Evolutionary conservation across 2,329 filamentous ascomycete genomes (phyloP).

Genomic region (Phoma sp.): DNA sequence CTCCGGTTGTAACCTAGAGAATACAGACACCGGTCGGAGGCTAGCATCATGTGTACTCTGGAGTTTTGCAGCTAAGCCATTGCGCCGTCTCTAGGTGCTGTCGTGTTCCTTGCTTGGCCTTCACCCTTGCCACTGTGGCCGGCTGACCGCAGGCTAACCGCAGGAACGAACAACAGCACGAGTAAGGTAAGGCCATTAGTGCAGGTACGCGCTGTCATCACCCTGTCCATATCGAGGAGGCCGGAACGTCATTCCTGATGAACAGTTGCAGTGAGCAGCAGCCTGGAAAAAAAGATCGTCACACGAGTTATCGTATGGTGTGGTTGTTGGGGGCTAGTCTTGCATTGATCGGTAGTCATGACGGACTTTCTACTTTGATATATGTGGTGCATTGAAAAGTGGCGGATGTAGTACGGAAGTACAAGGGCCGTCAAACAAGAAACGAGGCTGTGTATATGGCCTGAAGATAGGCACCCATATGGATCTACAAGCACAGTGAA

Average conservation of each 20-base stretch:
- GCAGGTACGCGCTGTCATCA: constrained; percentile 21
- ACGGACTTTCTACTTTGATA: background rate
- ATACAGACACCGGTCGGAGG: background rate
- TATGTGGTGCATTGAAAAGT: constrained; percentile 5
- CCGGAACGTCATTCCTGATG: constrained; percentile 20
- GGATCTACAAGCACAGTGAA: background rate
- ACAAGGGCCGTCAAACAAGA: background rate
- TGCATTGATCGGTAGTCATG: constrained; percentile 20
- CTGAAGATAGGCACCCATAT: background rate
- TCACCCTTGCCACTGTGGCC: background rate
- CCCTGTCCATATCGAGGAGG: constrained; percentile 8
- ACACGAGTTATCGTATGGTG: background rate
- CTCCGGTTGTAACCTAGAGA: background rate
- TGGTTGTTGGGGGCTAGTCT: background rate
- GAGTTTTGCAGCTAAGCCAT: background rate
- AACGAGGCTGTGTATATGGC: background rate
- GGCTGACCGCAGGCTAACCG: constrained; percentile 11
- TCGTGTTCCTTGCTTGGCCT: constrained; percentile 3
- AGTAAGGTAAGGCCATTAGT: constrained; percentile 18
- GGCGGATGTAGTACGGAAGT: background rate
- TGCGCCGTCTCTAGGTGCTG: background rate
- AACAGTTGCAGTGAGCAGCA: background rate
- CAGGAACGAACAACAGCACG: constrained; percentile 8
- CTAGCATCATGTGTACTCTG: constrained; percentile 5
- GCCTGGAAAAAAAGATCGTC: constrained; percentile 1